Base-by-base conservation (phyloP, 208 protist species). In the Balamuthia mandrillaris region DNA sequence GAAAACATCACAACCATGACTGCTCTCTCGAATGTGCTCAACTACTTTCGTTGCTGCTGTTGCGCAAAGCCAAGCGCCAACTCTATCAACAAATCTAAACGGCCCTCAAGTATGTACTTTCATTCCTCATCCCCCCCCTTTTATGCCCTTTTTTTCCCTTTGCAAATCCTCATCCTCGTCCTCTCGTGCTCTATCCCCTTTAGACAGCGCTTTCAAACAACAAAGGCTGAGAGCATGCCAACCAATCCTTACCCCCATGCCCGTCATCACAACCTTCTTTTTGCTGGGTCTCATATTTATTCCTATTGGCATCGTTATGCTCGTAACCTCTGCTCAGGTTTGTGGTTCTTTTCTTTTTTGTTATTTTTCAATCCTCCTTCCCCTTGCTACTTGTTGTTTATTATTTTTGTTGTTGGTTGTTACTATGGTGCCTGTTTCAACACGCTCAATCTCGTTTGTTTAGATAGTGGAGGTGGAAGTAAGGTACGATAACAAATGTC, bases 391-490 rank as follows among this genome's bases (percentile, higher is more conserved):
- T 37, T 44, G 18, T 45, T 41, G n/a, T 72, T 21, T 2, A 29
- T 27, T n/a, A 6, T 35, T 33, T 63, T 2, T 33, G 31, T 7
- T 33, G 31, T 31, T 63, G 41, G 33, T 16, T 44, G 16, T 3
- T 72, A 18, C 56, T 63, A 10, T 63, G 6, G 24, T 29, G 12
- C 6, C 29, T 72, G n/a, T 41, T 45, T 10, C 37, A 68, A 49
- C 18, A 14, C 16, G 0, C 21, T 5, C 63, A 27, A 27, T 7
- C 3, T 21, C 33, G 9, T 27, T 60, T 60, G 29, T 29, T 10
- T 4, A 84, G 78, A 58, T 65, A 39, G 75, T 82, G 3, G 56
- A 82, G 65, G 51, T 51, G 12, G 75, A 82, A 33, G 54, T 45
- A 12, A 39, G 83, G n/a, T 51, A 61, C 39, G 51, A 52, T 74